Evolutionary conservation across 2,329 filamentous ascomycete species (phyloP).

Genomic region (Aureobasidium subglaciale): DNA sequence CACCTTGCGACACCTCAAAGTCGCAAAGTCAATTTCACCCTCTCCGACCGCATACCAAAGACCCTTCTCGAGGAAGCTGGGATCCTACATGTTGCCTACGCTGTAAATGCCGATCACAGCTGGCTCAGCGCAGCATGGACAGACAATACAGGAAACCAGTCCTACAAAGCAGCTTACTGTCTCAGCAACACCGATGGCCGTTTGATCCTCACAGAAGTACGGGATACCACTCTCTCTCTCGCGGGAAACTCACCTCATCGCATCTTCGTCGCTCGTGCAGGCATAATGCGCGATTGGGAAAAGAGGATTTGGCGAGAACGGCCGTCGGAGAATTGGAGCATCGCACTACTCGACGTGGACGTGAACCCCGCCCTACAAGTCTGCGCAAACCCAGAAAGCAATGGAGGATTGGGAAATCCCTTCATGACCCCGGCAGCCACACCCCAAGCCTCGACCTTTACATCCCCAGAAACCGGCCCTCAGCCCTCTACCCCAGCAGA

Average conservation of each 20-base stretch:
- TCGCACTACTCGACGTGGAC: slow-evolving; percentile 23
- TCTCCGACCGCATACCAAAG: slow-evolving; percentile 59
- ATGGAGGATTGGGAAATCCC: slow-evolving; percentile 5
- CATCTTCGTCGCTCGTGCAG: slow-evolving; percentile 65
- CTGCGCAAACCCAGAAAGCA: slow-evolving; percentile 44
- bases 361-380: slow-evolving; percentile 38
- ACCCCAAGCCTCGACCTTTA: slow-evolving; percentile 34
- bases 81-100: slow-evolving; percentile 73
- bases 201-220: slow-evolving; percentile 42
- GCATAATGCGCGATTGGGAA: slow-evolving; percentile 25
- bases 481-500: slow-evolving; percentile 24
- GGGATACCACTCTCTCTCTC: slow-evolving; percentile 66
- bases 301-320: slow-evolving; percentile 11
- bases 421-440: slow-evolving; percentile 60
- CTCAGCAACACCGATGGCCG: slow-evolving; percentile 42
- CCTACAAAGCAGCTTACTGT: slow-evolving; percentile 67
- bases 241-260: slow-evolving; percentile 70
- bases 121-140: slow-evolving; percentile 81
- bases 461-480: slow-evolving; percentile 23
- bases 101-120: slow-evolving; percentile 63
- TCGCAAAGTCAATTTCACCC: slow-evolving; percentile 67
- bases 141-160: slow-evolving; percentile 66
- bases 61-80: slow-evolving; percentile 72
- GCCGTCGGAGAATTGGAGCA: slow-evolving; percentile 25
- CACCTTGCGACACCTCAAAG: slow-evolving; percentile 64